phyloP scores from a whole-genome alignment of 257 asterid genomes.

The Gentiana macrophylla region DNA sequence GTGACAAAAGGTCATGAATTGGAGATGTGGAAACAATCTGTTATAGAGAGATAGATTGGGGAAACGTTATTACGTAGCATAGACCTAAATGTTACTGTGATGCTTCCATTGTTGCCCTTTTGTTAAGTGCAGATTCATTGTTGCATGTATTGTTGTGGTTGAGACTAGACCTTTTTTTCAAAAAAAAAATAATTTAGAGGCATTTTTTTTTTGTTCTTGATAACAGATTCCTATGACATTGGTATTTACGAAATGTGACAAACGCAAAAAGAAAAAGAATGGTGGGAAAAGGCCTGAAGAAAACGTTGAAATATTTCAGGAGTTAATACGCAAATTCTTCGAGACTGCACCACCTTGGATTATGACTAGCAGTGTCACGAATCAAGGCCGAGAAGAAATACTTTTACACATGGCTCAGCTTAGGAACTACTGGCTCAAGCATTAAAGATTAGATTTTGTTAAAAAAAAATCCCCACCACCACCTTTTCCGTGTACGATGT shows the following conservation, averaged over 20 bases:
- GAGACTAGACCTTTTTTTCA: too few relatives aligned
- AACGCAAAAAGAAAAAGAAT: conserved; percentile 81
- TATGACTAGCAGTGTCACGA: conserved; percentile 91
- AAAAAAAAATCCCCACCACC: background rate
- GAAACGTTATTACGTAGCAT: too few relatives aligned
- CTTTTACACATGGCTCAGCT: conserved; percentile 94
- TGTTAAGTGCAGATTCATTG: too few relatives aligned
- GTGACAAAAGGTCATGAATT: too few relatives aligned
- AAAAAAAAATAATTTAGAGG: background rate
- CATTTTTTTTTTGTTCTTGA: background rate
- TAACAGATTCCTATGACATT: conserved; percentile 91
- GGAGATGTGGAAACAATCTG: too few relatives aligned
- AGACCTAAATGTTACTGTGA: too few relatives aligned
- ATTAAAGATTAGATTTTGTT: conserved; percentile 15
- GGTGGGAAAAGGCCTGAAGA: conserved; percentile 93
- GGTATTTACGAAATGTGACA: conserved; percentile 90
- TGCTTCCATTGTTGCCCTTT: too few relatives aligned
- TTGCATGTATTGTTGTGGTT: background rate
- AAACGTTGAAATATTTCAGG: conserved; percentile 62
- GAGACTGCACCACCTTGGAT: conserved; percentile 91
- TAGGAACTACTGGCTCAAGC: conserved; percentile 93
- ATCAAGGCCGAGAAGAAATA: conserved; percentile 93
- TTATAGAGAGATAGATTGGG: too few relatives aligned
- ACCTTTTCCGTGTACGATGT: too few relatives aligned
- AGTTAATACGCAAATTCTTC: conserved; percentile 53